A percentile compares a stretch with the other conserved stretches of the same genome.
Conservation (phyloP, 352 stramenopile species). For the Phytophthora fragariaefolia region DNA sequence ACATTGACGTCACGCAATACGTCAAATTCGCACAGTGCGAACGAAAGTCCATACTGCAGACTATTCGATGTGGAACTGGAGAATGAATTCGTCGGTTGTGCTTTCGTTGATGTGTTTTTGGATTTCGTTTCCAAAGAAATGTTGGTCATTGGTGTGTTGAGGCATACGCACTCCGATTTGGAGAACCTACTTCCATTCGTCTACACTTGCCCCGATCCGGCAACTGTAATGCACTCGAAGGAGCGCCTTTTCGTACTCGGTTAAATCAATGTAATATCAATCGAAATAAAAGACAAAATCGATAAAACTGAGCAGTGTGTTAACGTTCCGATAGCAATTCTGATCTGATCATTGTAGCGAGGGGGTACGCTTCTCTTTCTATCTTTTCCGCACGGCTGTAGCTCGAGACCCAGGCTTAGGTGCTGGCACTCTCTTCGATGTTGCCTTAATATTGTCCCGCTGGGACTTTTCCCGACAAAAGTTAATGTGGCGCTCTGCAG, state of each 20-base stretch:
- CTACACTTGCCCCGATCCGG: slow-evolving; percentile 59
- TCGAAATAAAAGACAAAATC: no score
- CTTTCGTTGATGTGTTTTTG: slow-evolving; percentile 57
- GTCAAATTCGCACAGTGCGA: background rate
- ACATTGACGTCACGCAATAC: background rate
- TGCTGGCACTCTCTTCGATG: slow-evolving; percentile 49
- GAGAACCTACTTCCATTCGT: slow-evolving; percentile 73
- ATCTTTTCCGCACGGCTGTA: slow-evolving; percentile 53
- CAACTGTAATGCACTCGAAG: slow-evolving; percentile 54
- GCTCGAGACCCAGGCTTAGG: slow-evolving; percentile 44
- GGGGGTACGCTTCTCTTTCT: slow-evolving; percentile 5
- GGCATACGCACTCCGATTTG: slow-evolving; percentile 41
- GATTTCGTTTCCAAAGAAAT: slow-evolving; percentile 51
- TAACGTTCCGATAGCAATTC: no score
- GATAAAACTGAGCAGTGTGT: no score
- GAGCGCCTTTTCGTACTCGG: slow-evolving; percentile 66
- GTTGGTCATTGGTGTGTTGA: slow-evolving; percentile 59
- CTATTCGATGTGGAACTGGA: slow-evolving; percentile 54
- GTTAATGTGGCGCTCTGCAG: slow-evolving; percentile 92
- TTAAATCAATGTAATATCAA: slow-evolving; percentile 16
- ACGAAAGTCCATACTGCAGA: slow-evolving; percentile 4
- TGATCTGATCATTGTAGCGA: background rate
- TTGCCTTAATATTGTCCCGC: slow-evolving; percentile 50
- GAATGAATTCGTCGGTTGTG: slow-evolving; percentile 39
- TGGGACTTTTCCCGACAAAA: slow-evolving; percentile 90